phyloP scores from a whole-genome alignment of 495 filamentous ascomycete genomes.

The Pseudoneurospora amorphoporcata region DNA sequence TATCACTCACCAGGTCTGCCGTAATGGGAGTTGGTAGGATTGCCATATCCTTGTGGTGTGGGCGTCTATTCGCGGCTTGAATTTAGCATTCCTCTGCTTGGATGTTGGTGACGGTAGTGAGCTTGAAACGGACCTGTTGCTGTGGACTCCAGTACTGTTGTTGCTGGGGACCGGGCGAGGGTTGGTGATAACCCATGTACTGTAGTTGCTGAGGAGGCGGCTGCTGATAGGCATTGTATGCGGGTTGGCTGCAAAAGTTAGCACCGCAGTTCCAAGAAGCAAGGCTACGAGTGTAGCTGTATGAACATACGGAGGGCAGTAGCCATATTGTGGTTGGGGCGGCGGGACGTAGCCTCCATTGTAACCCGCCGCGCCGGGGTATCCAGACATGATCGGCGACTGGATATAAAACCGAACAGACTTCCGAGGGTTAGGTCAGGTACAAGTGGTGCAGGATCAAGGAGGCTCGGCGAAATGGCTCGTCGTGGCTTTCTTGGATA shows the following conservation, averaged over 20 bases:
- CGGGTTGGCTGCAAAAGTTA: constrained; percentile 5
- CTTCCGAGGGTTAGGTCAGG: not conserved
- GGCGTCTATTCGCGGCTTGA: not conserved
- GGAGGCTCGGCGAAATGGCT: not conserved
- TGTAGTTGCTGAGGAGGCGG: constrained; percentile 12
- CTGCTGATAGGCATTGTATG: constrained; percentile 17
- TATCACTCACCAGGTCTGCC: constrained; percentile 30
- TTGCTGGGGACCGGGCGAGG: constrained; percentile 14
- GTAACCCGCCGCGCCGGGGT: constrained; percentile 32
- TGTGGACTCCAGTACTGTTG: not conserved
- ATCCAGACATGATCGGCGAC: constrained; percentile 23
- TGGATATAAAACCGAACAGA: not conserved
- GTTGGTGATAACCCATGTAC: constrained; percentile 31
- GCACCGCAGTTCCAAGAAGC: not conserved
- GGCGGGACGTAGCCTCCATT: constrained; percentile 27
- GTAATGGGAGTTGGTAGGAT: constrained; percentile 25
- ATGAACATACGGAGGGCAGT: constrained; percentile 29
- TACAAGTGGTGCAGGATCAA: not conserved
- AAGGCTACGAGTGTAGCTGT: not conserved
- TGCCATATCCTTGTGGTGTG: constrained; percentile 22
- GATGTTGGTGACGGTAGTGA: not conserved
- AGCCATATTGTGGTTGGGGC: constrained; percentile 31
- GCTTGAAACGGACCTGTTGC: not conserved
- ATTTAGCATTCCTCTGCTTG: not conserved
- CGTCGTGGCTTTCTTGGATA: not conserved